Conservation (phyloP, 2,329 filamentous ascomycete species). For the Phaeosphaeriaceae sp. region DNA sequence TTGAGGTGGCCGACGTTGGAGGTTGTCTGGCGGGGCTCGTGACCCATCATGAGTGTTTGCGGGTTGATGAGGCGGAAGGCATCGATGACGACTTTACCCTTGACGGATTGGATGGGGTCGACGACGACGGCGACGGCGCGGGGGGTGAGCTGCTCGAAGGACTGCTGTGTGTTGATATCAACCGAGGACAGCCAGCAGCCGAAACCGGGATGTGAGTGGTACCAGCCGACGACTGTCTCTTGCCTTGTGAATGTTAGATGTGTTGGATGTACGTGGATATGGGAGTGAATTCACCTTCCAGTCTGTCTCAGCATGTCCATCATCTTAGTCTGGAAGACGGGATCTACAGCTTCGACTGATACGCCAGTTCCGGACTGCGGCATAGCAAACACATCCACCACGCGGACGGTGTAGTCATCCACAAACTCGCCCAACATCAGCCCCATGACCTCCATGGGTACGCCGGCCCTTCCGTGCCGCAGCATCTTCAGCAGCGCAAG, state of each 20-base stretch:
- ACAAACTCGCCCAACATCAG: conserved; percentile 99
- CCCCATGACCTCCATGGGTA: conserved; percentile 99
- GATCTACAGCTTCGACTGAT: conserved; percentile 96
- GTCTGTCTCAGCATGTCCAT: conserved; percentile 99
- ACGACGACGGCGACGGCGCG: conserved; percentile 97
- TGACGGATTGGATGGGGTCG: conserved; percentile 98
- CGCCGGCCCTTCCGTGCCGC: conserved; percentile 93
- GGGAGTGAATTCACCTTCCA: conserved; percentile 69
- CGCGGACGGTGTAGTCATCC: conserved; percentile 97
- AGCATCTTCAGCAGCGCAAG: conserved; percentile 98
- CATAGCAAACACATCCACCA: conserved; percentile 99
- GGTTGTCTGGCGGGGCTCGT: conserved; percentile 96
- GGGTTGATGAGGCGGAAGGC: conserved; percentile 98
- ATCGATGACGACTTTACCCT: conserved; percentile 99
- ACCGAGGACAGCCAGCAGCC: conserved; percentile 99
- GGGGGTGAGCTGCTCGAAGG: conserved; percentile 98
- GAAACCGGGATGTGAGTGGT: conserved; percentile 98
- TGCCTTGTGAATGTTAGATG: conserved; percentile 64
- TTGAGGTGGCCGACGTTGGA: conserved; percentile 98
- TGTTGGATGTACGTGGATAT: neutral
- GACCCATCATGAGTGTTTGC: conserved; percentile 95
- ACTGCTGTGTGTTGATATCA: conserved; percentile 99
- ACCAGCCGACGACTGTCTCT: conserved; percentile 98
- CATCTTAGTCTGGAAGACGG: conserved; percentile 99
- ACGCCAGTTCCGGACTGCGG: conserved; percentile 98